Percentiles rank a stretch among this genome's conserved stretches.
Evolutionary conservation across 305 asterid species (phyloP).

Genomic region (Rubia peregrina): DNA sequence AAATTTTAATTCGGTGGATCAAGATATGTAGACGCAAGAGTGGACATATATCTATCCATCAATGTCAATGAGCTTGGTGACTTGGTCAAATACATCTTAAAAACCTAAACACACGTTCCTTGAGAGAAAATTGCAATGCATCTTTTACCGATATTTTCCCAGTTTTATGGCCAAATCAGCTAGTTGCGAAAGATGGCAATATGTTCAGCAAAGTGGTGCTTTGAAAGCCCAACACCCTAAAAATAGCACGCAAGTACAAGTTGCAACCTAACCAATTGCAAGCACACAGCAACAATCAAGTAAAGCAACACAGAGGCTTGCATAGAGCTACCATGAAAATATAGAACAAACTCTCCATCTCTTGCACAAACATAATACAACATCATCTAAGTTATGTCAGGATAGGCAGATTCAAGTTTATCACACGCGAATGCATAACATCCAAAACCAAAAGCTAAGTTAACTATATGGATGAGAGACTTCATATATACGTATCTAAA

Average conservation of each 20-base stretch:
- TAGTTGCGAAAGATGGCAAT: not conserved
- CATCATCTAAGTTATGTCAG: not conserved
- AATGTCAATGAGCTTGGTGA: not conserved
- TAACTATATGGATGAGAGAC: not conserved
- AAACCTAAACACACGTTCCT: not conserved
- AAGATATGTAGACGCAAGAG: no score
- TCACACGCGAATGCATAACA: not conserved
- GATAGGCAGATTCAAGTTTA: not conserved
- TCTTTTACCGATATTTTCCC: not conserved
- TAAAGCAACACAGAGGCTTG: not conserved
- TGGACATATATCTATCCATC: not conserved
- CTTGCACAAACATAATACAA: not conserved
- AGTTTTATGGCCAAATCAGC: conserved; percentile 1
- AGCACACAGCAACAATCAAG: not conserved
- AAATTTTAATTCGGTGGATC: not conserved
- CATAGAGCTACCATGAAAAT: not conserved
- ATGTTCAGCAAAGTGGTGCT: not conserved
- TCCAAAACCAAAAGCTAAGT: not conserved
- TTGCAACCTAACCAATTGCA: no score
- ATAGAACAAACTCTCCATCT: not conserved
- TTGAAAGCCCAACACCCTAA: not conserved
- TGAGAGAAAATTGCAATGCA: no score
- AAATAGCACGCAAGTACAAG: not conserved
- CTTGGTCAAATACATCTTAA: no score
- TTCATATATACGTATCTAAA: not conserved